Evolutionary conservation across 78 protist genomes (phyloP).

Genomic region (Dictyostelium intermedium): DNA sequence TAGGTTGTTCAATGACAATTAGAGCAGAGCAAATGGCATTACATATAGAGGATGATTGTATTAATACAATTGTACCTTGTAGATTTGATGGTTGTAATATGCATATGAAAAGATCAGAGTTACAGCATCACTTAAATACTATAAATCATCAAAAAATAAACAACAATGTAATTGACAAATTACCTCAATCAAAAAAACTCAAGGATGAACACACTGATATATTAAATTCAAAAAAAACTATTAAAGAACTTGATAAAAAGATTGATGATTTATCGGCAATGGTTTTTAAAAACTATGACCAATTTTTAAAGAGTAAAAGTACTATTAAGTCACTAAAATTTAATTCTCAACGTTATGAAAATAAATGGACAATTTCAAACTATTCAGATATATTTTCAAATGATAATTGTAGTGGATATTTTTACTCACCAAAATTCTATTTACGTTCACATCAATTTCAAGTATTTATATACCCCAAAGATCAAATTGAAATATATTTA

Average conservation of each 20-base stretch:
- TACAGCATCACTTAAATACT: not conserved
- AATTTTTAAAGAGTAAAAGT: too few species aligned
- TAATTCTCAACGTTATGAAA: not conserved
- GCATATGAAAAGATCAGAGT: not conserved
- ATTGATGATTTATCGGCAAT: not conserved
- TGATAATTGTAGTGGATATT: too few species aligned
- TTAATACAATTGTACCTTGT: not conserved
- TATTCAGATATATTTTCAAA: too few species aligned
- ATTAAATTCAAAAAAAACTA: too few species aligned
- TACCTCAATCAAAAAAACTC: not conserved
- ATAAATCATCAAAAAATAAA: not conserved
- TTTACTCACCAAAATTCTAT: too few species aligned
- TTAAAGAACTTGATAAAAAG: not conserved
- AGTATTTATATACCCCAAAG: too few species aligned
- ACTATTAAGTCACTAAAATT: too few species aligned
- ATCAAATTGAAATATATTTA: too few species aligned
- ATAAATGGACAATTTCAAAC: not conserved
- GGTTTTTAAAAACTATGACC: too few species aligned
- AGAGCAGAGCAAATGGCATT: not conserved
- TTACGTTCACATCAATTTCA: too few species aligned
- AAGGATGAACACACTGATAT: too few species aligned
- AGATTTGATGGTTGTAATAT: not conserved
- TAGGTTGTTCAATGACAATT: not conserved
- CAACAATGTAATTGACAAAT: too few species aligned
- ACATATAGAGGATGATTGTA: not conserved